Evolutionary conservation across 2,329 filamentous ascomycete genomes (phyloP), one percentile per base, ranked within the genome.

Genomic region (Dactylellina leptospora): DNA sequence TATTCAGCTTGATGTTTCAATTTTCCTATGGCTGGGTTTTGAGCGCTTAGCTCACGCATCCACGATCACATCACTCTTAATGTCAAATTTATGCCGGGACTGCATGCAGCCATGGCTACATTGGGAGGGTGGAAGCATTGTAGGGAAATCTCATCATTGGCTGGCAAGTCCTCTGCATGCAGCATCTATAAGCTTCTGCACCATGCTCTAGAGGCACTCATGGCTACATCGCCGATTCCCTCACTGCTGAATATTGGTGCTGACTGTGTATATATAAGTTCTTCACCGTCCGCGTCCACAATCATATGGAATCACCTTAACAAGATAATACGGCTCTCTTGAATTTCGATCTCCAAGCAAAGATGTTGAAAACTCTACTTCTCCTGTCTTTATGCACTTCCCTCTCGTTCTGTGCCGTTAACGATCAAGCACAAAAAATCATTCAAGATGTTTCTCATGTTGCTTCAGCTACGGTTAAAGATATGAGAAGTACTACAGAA

Each of bases 401-500:
- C 44, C 2, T 47, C 44, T 47, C 44, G 16, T 47, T 25, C 44
- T 47, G 44, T 47, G 16, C 44, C 25, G 44, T 47, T 47, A 16
- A 2, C 13, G 20, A 47, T 47, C 44, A 47, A 47, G 44, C 44
- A 23, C 16, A 47, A 47, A 47, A 47, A 25, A 22, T 47, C 44
- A 25, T 47, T 47, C 44, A 47, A 47, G 44, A 47, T 47, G 44
- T 23, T 47, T 47, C 44, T 47, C 44, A 47, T 47, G 44, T 23
- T 47, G 22, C 44, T 47, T 22, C 22, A 47, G 18, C 4, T 10
- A 47, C 44, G 8, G n/a, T 25, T 22, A 22, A 47, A 47, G 44
- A 47, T 22, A 47, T 47, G 44, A 47, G n/a, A 23, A 47, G 25
- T 47, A 47, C 18, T 22, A 47, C 44, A 47, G 44, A 47, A 47